phyloP scores from a whole-genome alignment of 768 basidiomycete species.

The Psilocybe tampanensis region DNA sequence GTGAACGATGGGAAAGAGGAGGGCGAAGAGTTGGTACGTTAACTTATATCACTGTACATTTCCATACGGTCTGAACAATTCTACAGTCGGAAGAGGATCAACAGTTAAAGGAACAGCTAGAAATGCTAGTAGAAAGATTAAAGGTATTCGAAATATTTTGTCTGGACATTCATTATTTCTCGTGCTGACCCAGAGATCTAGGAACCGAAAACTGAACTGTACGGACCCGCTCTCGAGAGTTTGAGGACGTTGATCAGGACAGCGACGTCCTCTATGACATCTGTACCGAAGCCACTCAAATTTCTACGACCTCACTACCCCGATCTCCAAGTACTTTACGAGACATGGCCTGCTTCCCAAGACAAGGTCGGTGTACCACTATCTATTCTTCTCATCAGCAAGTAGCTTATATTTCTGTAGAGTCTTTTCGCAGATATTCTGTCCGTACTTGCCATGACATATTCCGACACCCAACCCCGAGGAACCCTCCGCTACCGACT shows the following conservation, averaged over 20 bases:
- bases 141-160: conserved; percentile 58
- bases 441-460: conserved; percentile 99
- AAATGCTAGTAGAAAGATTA: conserved; percentile 94
- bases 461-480: conserved; percentile 95
- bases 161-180: not conserved
- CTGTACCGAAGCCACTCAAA: conserved; percentile 98
- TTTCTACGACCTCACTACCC: conserved; percentile 96
- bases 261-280: conserved; percentile 98
- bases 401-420: conserved; percentile 42
- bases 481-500: conserved; percentile 95
- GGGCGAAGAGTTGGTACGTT: conserved; percentile 79
- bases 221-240: conserved; percentile 90
- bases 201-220: conserved; percentile 87
- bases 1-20: conserved; percentile 63
- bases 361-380: conserved; percentile 57
- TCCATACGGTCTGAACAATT: conserved; percentile 7
- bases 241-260: conserved; percentile 92
- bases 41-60: not conserved
- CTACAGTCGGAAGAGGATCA: conserved; percentile 91
- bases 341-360: conserved; percentile 76
- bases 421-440: conserved; percentile 95
- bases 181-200: conserved; percentile 35
- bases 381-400: not conserved
- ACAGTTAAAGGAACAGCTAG: conserved; percentile 90
- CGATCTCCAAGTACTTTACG: conserved; percentile 80